Conservation (phyloP, 2,329 filamentous ascomycete genomes). For the Aureobasidium sp. region DNA sequence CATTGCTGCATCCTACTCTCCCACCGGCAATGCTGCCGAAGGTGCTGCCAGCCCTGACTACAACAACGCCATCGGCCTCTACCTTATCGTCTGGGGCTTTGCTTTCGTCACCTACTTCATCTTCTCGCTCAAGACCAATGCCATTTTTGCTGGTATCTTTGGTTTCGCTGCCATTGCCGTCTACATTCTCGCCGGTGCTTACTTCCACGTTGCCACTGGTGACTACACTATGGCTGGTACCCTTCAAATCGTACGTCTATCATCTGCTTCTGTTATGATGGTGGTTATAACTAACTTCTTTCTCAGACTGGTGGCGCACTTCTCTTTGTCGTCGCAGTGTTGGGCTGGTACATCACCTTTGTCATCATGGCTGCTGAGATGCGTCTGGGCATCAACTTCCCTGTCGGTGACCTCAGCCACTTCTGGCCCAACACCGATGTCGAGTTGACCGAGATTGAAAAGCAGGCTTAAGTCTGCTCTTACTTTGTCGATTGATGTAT, state of each 20-base stretch:
- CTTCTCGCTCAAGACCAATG: constrained; percentile 44
- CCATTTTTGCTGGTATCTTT: constrained; percentile 44
- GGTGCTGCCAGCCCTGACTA: constrained; percentile 37
- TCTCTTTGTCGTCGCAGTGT: constrained; percentile 38
- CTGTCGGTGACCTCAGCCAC: constrained; percentile 44
- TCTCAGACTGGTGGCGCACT: constrained; percentile 31
- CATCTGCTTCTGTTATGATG: neutral
- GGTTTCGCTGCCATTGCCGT: constrained; percentile 37
- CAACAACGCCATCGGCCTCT: constrained; percentile 43
- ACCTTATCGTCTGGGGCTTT: constrained; percentile 47
- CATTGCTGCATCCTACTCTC: constrained; percentile 37
- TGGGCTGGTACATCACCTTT: constrained; percentile 48
- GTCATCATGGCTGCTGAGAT: constrained; percentile 49
- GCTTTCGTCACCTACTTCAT: constrained; percentile 45
- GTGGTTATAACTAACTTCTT: neutral
- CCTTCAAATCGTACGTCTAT: constrained; percentile 39
- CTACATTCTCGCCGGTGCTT: constrained; percentile 42
- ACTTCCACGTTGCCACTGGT: constrained; percentile 40
- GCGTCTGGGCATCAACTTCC: constrained; percentile 41
- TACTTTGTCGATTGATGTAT: neutral
- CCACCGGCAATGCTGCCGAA: constrained; percentile 36
- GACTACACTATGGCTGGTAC: constrained; percentile 35
- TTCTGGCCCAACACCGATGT: constrained; percentile 33
- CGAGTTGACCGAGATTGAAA: constrained; percentile 18
- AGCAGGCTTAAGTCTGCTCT: constrained; percentile 17